These are phyloP conservation scores for Bacterosira constricta DNA, from an alignment of 108 stramenopile genomes.

Conservation along the genomic window DNA sequence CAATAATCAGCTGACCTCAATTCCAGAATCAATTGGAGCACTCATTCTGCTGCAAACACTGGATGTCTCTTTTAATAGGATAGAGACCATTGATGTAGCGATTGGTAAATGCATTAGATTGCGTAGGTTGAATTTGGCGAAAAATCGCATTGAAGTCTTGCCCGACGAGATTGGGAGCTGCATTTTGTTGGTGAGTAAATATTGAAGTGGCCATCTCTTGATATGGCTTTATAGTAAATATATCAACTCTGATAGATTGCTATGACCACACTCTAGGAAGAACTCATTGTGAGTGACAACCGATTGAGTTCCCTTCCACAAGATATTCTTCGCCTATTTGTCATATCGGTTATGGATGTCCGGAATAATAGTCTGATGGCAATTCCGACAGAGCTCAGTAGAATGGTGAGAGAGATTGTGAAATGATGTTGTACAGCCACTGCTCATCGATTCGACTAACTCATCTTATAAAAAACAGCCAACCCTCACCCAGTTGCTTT, in stretches of 20 bases:
- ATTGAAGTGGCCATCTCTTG: background rate
- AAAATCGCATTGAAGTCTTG: conserved; percentile 22
- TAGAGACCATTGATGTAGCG: conserved; percentile 28
- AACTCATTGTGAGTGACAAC: conserved; percentile 33
- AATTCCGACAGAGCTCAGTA: conserved; percentile 27
- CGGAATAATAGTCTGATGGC: conserved; percentile 20
- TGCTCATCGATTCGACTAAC: no score
- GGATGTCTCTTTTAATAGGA: conserved; percentile 33
- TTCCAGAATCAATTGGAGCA: conserved; percentile 28
- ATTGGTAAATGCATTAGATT: conserved; percentile 43
- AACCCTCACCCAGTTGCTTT: conserved; percentile 26
- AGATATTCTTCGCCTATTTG: conserved; percentile 7
- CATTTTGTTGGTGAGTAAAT: conserved; percentile 23
- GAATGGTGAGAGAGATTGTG: conserved; percentile 31
- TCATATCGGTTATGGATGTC: conserved; percentile 24
- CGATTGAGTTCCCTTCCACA: conserved; percentile 15
- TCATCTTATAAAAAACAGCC: conserved; percentile 15
- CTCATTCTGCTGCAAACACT: conserved; percentile 33
- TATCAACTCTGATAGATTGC: no score
- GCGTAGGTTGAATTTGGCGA: conserved; percentile 24
- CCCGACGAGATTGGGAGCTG: conserved; percentile 25
- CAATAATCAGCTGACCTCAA: conserved; percentile 19
- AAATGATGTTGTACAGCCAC: no score
- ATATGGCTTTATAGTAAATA: background rate
- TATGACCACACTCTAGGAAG: no score